phyloP scores from a whole-genome alignment of 2,329 filamentous ascomycete genomes.

The Cyphellophora attinorum region DNA sequence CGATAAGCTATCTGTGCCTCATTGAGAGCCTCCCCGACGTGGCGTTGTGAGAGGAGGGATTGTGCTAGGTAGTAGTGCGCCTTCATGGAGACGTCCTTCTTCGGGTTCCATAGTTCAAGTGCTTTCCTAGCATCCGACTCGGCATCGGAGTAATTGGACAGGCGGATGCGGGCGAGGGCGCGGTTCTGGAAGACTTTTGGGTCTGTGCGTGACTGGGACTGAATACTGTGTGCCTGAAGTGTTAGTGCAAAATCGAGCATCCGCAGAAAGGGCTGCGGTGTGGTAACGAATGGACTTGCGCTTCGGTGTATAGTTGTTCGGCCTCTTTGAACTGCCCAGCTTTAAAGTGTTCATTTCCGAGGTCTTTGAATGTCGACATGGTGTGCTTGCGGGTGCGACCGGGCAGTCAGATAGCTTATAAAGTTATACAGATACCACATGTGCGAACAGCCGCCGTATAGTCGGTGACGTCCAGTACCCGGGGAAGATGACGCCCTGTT shows the following conservation, averaged over 20 bases:
- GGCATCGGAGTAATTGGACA: constrained; percentile 62
- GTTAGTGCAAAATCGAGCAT: too few relatives aligned
- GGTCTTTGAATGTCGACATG: constrained; percentile 18
- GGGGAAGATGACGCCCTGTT: too few relatives aligned
- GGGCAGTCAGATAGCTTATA: too few relatives aligned
- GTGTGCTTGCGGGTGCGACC: too few relatives aligned
- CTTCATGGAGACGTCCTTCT: constrained; percentile 52
- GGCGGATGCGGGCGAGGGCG: constrained; percentile 69
- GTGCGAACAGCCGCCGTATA: too few relatives aligned
- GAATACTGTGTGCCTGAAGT: constrained; percentile 46
- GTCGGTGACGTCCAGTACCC: too few relatives aligned
- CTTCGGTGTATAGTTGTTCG: constrained; percentile 37
- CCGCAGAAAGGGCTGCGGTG: neutral
- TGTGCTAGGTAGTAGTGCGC: constrained; percentile 75
- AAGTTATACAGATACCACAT: too few relatives aligned
- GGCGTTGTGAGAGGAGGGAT: constrained; percentile 65
- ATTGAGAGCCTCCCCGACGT: constrained; percentile 62
- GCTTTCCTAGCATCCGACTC: constrained; percentile 69
- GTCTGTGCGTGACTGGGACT: constrained; percentile 63
- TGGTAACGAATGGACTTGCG: constrained; percentile 23
- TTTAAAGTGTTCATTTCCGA: constrained; percentile 37
- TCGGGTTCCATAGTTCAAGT: constrained; percentile 51
- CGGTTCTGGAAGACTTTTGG: constrained; percentile 81
- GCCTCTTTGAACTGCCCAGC: constrained; percentile 34
- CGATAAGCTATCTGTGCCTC: constrained; percentile 65